Base-by-base conservation (phyloP, 208 protist genomes). In the Leishmania mexicana region DNA sequence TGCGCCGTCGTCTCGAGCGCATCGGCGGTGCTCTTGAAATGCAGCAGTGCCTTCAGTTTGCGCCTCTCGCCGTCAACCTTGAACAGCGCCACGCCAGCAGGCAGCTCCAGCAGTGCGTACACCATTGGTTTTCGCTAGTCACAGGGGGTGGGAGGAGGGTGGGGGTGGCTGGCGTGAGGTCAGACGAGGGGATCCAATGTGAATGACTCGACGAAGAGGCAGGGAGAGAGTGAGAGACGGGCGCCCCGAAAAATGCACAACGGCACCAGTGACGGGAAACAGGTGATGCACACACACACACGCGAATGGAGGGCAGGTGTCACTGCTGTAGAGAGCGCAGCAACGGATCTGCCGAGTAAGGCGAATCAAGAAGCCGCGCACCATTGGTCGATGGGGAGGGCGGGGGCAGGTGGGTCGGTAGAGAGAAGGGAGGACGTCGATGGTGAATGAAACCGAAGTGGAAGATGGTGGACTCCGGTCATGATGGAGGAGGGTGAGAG, bases 61-160 rank as follows among this genome's bases (percentile, higher is more conserved):
- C 86, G 91, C 86, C 91, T 93, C 54, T 87, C 91, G 81, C 85
- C 99, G 83, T 92, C 99, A 84, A 99, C 95, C 81, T 99, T 99
- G 88, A 99, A 99, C 19, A 99, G 95, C 58, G 99, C 99, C 80
- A 99, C 99, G 53, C 99, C 99, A 42, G 99, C 99, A 13, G 99
- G 94, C 35, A 99, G 99, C 93, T 99, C 99, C 73, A 99, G 98
- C 58, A 99, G 92, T 10, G 99, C 98, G 76, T 99, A 98, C 90
- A 99, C 93, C 95, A 98, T 98, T 97, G 38, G 21, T 54, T 31
- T 54, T 38, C 28, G 15, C 45, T 53, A 35, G 21, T 47, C 42
- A 49, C 35, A 72, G 67, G 67, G 19, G 24, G 40, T 11, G 67
- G 67, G 40, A 31, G 38, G 65, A 47, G 65, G 21, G 10, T 3